Conservation (phyloP, 352 stramenopile genomes). For the Phytopythium aichiense region DNA sequence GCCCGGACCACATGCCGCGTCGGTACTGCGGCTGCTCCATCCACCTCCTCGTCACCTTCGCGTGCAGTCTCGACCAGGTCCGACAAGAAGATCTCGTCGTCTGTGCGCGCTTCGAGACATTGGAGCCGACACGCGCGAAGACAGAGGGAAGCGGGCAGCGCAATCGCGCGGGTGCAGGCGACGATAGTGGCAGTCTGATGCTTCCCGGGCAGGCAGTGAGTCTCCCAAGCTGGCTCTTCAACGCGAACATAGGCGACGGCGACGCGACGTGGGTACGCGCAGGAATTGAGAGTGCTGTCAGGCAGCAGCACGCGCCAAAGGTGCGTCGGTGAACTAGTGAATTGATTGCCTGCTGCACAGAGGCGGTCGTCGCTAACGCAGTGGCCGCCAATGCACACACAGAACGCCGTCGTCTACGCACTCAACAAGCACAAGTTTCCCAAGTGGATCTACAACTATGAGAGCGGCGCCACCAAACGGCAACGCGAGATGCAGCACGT, state of each 20-base stretch:
- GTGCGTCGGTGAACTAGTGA: too few species aligned
- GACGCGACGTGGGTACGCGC: too few species aligned
- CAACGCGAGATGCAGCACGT: slow-evolving; percentile 47
- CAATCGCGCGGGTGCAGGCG: too few species aligned
- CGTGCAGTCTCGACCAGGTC: slow-evolving; percentile 3
- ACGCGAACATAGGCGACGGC: too few species aligned
- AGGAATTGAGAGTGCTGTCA: too few species aligned
- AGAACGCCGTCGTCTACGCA: slow-evolving; percentile 37
- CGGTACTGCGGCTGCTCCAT: slow-evolving; percentile 43
- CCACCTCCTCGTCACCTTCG: slow-evolving; percentile 27
- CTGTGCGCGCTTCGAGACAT: slow-evolving; percentile 41
- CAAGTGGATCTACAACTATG: slow-evolving; percentile 52
- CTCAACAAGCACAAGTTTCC: slow-evolving; percentile 51
- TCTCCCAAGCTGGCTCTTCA: too few species aligned
- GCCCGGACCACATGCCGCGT: slow-evolving; percentile 28
- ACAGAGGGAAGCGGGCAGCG: too few species aligned
- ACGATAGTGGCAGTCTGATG: too few species aligned
- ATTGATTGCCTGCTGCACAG: too few species aligned
- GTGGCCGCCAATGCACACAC: neutral
- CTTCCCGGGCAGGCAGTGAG: too few species aligned
- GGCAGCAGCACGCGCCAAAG: too few species aligned
- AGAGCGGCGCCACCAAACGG: slow-evolving; percentile 37
- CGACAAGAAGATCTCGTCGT: slow-evolving; percentile 22
- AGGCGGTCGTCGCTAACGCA: too few species aligned
- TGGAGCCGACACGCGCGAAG: slow-evolving; percentile 13